A percentile compares a stretch with the other conserved stretches of the same genome.
phyloP scores from a whole-genome alignment of 1,284 basidiomycete genomes.

The Pholiota adiposa region DNA sequence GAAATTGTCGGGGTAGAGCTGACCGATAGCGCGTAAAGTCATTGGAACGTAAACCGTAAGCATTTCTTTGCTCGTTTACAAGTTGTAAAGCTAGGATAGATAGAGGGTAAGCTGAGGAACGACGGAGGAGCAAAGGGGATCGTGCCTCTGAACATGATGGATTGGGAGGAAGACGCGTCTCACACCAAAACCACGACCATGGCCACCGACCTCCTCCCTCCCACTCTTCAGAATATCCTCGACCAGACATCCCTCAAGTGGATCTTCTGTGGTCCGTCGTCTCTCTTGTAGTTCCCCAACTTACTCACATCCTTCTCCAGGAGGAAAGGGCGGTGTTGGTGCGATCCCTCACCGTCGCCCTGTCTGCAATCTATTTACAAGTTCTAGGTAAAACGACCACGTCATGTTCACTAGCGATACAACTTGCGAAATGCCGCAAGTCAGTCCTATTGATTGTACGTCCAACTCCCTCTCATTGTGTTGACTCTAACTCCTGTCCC shows the following conservation, averaged over 20 bases:
- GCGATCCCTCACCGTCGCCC: constrained; percentile 33
- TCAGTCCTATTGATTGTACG: constrained; percentile 93
- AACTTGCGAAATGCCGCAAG: constrained; percentile 85
- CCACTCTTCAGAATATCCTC: constrained; percentile 88
- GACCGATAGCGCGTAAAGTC: constrained; percentile 87
- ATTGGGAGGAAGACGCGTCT: constrained; percentile 4
- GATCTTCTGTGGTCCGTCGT: constrained; percentile 89
- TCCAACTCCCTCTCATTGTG: constrained; percentile 17
- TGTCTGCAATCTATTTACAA: constrained; percentile 7
- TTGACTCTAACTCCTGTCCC: constrained; percentile 5
- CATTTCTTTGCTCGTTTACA: constrained; percentile 87
- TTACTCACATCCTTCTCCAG: constrained; percentile 43
- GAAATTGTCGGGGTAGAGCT: constrained; percentile 16
- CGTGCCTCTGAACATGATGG: constrained; percentile 39
- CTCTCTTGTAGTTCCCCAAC: constrained; percentile 11
- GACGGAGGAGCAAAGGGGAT: neutral
- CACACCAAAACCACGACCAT: constrained; percentile 32
- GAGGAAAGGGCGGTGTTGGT: constrained; percentile 95
- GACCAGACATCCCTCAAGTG: constrained; percentile 91
- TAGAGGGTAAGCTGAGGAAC: neutral
- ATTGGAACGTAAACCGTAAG: constrained; percentile 90
- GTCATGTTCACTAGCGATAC: constrained; percentile 94
- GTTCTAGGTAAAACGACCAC: constrained; percentile 90
- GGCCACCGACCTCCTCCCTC: constrained; percentile 63
- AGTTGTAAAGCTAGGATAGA: constrained; percentile 69